These are phyloP conservation scores for Naematelia encephala DNA, from an alignment of 768 basidiomycete species.

Conservation along the genomic window DNA sequence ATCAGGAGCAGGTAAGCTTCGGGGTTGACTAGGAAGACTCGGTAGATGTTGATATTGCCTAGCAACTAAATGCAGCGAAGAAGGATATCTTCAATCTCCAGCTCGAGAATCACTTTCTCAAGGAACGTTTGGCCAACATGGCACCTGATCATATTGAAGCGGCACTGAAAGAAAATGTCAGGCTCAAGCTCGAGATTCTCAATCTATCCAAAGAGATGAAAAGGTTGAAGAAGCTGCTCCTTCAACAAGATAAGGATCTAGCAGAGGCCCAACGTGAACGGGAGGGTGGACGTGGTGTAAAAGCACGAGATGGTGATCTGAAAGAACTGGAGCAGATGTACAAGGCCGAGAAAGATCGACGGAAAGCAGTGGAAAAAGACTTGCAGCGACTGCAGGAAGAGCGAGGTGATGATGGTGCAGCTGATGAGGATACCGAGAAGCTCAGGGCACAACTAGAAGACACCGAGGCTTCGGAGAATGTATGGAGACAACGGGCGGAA, in stretches of 20 bases:
- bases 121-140: conserved; percentile 83
- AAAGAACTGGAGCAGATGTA: conserved; percentile 66
- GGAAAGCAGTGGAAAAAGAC: conserved; percentile 50
- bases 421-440: conserved; percentile 22
- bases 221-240: conserved; percentile 80
- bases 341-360: conserved; percentile 63
- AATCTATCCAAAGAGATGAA: conserved; percentile 86
- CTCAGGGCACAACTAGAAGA: conserved; percentile 64
- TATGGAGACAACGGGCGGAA: conserved; percentile 47
- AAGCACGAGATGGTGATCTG: conserved; percentile 52
- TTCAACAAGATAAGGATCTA: conserved; percentile 77
- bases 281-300: conserved; percentile 48
- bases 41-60: neutral
- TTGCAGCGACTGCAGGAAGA: conserved; percentile 55
- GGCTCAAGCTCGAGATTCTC: conserved; percentile 86
- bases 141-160: conserved; percentile 90
- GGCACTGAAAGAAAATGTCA: conserved; percentile 85
- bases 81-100: conserved; percentile 98
- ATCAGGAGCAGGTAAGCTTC: conserved; percentile 83
- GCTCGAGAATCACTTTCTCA: conserved; percentile 89
- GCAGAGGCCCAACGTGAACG: conserved; percentile 55
- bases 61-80: conserved; percentile 94
- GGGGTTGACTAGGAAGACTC: neutral
- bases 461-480: conserved; percentile 69
- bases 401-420: conserved; percentile 59